These are phyloP conservation scores for Casuarina cunninghamiana DNA, from an alignment of 306 rosid genomes.

Conservation along the genomic window DNA sequence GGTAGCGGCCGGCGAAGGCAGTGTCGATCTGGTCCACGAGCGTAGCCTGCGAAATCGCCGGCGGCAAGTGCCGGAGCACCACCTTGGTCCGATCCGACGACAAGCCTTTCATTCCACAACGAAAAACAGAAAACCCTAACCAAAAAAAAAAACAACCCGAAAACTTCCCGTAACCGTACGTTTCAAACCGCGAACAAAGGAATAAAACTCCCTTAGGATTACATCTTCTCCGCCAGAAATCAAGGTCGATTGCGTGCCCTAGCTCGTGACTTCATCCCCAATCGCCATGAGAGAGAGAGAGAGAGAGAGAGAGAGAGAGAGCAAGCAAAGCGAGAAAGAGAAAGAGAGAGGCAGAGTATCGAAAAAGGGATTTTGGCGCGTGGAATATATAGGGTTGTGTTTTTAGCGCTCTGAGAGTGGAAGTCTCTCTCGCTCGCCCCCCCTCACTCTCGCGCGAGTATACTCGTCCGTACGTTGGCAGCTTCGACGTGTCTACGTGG, in stretches of 20 bases:
- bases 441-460: too few relatives aligned
- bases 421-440: too few relatives aligned
- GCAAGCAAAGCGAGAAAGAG: too few relatives aligned
- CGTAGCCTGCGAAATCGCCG: constrained; percentile 45
- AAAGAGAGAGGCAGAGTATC: too few relatives aligned
- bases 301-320: not conserved
- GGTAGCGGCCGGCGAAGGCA: constrained; percentile 60
- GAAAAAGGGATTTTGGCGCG: too few relatives aligned
- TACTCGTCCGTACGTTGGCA: too few relatives aligned
- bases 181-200: not conserved
- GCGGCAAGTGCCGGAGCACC: constrained; percentile 80
- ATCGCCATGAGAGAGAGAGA: constrained; percentile 23
- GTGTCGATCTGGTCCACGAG: constrained; percentile 53
- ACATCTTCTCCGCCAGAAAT: constrained; percentile 38
- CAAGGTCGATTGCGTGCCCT: constrained; percentile 38
- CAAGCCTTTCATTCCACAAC: constrained; percentile 40
- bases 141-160: not conserved
- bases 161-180: not conserved
- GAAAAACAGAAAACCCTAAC: constrained; percentile 36
- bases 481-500: too few relatives aligned
- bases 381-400: too few relatives aligned
- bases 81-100: constrained; percentile 75
- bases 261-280: constrained; percentile 39
- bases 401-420: too few relatives aligned
- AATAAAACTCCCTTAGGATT: not conserved